Evolutionary conservation across 768 basidiomycete genomes (phyloP), one percentile per base, ranked within the genome.

Genomic region (Podaxis sp.): DNA sequence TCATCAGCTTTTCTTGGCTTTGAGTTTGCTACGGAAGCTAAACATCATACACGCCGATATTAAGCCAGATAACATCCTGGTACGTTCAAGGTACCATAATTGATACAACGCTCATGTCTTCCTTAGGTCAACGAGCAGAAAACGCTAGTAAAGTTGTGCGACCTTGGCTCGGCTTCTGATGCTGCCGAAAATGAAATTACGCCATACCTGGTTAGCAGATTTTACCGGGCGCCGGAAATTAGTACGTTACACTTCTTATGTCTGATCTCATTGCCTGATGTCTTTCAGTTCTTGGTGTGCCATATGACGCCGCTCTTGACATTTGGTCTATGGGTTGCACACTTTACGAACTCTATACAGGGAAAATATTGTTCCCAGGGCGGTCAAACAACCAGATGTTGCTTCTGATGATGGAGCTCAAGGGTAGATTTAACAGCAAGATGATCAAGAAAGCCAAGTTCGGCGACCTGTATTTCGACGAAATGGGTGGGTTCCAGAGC

Each of bases 311-410:
- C 6, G 84, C 95, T 0, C 82, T 99, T 27, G 96, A 98, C 70
- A 84, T 97, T 33, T 98, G 97, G 97, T 96, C 95, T 8, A 88
- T 96, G 63, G 97, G 95, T 2, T 98, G 96, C 75, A 98, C 97
- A 6, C 80, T 99, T n/a, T 96, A 93, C 71, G 94, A 96, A 70
- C 79, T 96, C 15, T 96, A 94, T 76, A 95, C 94, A 1, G 94
- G 94, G 73, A 98, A 97, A 79, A 98, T 98, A 60, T 86, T 99
- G 43, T 94, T 98, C 74, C 97, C 97, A 0, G 96, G 96, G 12
- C 87, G 94, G 41, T 93, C 93, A 17, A 98, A 99, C 75, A 97
- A 97, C 71, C 96, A 98, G 70, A 98, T 98, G 96, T 80, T 98
- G 19, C 80, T 94, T 59, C 85, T 93, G 61, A 97, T 98, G 91